These are phyloP conservation scores for Linnemannia elongata DNA, from an alignment of 192 early-diverging fungal genomes.

Conservation along the genomic window DNA sequence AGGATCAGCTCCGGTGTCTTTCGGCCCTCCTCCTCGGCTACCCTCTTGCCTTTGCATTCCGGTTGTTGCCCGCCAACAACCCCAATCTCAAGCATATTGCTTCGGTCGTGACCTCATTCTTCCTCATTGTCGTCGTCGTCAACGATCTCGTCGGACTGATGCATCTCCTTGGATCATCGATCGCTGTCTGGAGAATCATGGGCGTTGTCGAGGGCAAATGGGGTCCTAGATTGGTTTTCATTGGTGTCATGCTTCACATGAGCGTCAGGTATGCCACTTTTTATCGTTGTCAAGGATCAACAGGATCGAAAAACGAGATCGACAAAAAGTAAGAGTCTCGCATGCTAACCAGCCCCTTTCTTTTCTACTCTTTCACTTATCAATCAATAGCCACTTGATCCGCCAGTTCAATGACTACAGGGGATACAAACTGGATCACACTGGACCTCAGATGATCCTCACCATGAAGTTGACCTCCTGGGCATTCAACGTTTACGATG, in stretches of 20 bases:
- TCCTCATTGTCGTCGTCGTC: constrained; percentile 68
- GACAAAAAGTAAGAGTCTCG: background rate
- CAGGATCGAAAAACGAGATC: background rate
- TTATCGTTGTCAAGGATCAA: background rate
- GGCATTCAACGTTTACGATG: constrained; percentile 89
- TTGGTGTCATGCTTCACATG: constrained; percentile 76
- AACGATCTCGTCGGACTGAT: constrained; percentile 70
- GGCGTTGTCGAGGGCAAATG: constrained; percentile 53
- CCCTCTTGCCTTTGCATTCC: constrained; percentile 67
- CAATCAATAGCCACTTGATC: constrained; percentile 59
- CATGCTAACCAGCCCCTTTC: background rate
- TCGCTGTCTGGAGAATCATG: constrained; percentile 70
- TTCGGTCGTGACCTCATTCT: constrained; percentile 66
- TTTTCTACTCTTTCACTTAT: constrained; percentile 6
- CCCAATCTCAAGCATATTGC: constrained; percentile 67
- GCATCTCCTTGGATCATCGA: constrained; percentile 64
- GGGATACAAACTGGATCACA: constrained; percentile 80
- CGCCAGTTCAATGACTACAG: constrained; percentile 61
- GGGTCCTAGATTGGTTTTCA: constrained; percentile 72
- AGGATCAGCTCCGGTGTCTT: constrained; percentile 72
- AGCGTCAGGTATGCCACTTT: constrained; percentile 56
- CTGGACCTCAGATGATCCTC: constrained; percentile 95
- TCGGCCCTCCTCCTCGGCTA: constrained; percentile 69
- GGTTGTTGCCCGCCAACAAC: constrained; percentile 64
- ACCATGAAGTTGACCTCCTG: constrained; percentile 93